Evolutionary conservation across 257 asterid species (phyloP).

Genomic region (Solanum arcanum): DNA sequence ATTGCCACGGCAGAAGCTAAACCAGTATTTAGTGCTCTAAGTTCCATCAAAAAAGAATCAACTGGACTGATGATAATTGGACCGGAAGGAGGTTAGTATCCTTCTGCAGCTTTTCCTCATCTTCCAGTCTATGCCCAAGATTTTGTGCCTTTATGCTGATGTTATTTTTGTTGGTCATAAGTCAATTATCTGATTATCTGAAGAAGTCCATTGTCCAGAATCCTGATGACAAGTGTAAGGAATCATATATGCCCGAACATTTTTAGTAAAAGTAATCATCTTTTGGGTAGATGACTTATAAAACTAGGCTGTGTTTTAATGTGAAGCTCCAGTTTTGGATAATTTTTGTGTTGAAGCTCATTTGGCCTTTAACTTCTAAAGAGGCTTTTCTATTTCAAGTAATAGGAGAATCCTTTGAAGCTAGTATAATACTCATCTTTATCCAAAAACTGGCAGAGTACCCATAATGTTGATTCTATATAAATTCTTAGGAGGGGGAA

Average conservation of each 20-base stretch:
- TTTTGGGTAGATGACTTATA: not conserved
- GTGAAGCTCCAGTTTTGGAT: not conserved
- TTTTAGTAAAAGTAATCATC: not conserved
- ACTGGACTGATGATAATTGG: constrained; percentile 74
- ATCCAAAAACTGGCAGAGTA: not conserved
- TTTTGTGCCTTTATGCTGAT: not conserved
- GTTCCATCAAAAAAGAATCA: constrained; percentile 29
- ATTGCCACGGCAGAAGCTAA: constrained; percentile 80
- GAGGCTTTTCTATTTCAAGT: not conserved
- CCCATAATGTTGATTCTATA: not conserved
- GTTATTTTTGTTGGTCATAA: not conserved
- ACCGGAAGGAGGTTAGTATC: constrained; percentile 93
- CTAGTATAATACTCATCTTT: not conserved
- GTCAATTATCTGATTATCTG: not conserved
- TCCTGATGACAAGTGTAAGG: not conserved
- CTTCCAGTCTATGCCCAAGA: not conserved
- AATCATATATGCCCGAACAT: not conserved
- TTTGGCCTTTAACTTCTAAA: not conserved
- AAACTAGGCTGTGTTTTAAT: not conserved
- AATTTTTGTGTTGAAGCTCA: not conserved
- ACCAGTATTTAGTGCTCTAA: constrained; percentile 51
- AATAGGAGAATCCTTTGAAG: not conserved
- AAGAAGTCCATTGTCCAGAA: not conserved
- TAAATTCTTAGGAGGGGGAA: not conserved
- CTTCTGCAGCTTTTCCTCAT: not conserved